Base-by-base conservation (phyloP, 2,329 filamentous ascomycete genomes). In the Aspergillus proliferans region DNA sequence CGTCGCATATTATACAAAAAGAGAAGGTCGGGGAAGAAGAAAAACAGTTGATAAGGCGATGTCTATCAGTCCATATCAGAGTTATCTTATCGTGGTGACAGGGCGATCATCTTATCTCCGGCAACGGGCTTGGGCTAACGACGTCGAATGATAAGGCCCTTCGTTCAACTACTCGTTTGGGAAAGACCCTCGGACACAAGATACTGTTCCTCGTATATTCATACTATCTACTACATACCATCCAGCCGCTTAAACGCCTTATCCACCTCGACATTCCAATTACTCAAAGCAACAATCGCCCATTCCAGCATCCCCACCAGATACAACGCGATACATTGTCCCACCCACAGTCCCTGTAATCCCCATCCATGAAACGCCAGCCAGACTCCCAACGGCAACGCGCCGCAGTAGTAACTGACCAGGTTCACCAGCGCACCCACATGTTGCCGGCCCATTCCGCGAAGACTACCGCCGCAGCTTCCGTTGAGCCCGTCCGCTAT, bases 351-450 rank as follows among this genome's bases (percentile, higher is more conserved):
- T 0, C 89, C 89, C 15, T 77, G 76, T 2, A 94, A 71, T 0
- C 88, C 88, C 88, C 88, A 93, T 15, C 88, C 88, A 61, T 93
- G 82, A 59, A 93, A 93, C 1, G 89, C 88, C 26, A 95, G 80
- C 70, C 82, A 93, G 47, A 94, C 87, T 0, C 89, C 88, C n/a
- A 84, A 72, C 0, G 89, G 89, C 48, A 94, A 66, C 1, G 88
- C 88, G 50, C 86, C 87, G 55, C 83, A 83, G 65, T 95, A 95
- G 67, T 95, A 95, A 63, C 85, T 88, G 15, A 91, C 68, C 14
- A 91, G 75, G 64, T 95, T 95, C 47, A 94, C 88, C 1, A 83
- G 72, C 1, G 88, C 89, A 12, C 90, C 90, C 45, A 94, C 79
- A 76, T 91, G 89, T 67, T 95, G 89, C 47, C 87, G 74, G 2